phyloP scores from a whole-genome alignment of 768 basidiomycete genomes.

The Termitomyces sp. region DNA sequence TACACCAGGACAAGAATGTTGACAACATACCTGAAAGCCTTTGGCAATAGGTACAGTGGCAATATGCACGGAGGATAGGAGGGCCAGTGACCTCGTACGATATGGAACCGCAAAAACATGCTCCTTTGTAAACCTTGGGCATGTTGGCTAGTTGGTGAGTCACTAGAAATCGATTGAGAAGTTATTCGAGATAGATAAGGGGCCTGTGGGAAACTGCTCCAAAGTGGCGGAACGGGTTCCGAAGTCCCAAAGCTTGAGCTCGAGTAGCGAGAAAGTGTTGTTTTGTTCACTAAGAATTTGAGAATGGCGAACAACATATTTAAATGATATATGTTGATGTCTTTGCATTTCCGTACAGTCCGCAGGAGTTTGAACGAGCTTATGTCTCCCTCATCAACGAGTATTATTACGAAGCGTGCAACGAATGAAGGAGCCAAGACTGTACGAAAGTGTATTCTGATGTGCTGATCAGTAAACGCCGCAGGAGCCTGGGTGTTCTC shows the following conservation, averaged over 20 bases:
- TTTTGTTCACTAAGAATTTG: neutral
- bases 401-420: neutral
- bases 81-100: slow-evolving; percentile 44
- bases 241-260: neutral
- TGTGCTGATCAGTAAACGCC: neutral
- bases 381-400: too few relatives aligned
- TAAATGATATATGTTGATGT: neutral
- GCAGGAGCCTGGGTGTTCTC: neutral
- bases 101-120: slow-evolving; percentile 57
- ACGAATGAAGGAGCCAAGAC: neutral
- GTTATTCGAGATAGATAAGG: neutral
- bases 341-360: neutral
- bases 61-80: slow-evolving; percentile 58
- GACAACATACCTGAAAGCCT: slow-evolving; percentile 43
- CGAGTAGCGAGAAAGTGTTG: too few relatives aligned
- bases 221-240: neutral
- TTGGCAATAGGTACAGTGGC: slow-evolving; percentile 72
- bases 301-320: neutral
- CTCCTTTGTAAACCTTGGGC: slow-evolving; percentile 34
- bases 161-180: neutral
- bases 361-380: too few relatives aligned
- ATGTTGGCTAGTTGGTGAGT: neutral
- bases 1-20: neutral
- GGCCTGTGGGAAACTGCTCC: neutral
- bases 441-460: neutral